phyloP scores from a whole-genome alignment of 2,329 filamentous ascomycete species.

The Graphium sp. region DNA sequence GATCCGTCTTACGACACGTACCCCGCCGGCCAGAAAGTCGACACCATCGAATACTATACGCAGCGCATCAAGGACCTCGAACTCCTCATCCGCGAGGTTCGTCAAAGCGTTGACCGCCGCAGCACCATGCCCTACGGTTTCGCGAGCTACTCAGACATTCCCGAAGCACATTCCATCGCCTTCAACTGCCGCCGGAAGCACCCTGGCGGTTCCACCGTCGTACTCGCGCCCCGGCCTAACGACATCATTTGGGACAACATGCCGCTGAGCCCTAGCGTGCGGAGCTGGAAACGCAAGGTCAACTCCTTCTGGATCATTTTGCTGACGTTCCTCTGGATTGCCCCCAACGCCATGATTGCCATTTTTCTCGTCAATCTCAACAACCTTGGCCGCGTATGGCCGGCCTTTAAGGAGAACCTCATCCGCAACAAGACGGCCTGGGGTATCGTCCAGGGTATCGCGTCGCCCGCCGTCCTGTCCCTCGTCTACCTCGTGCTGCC shows the following conservation, averaged over 20 bases:
- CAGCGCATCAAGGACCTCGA: slow-evolving; percentile 72
- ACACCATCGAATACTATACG: slow-evolving; percentile 88
- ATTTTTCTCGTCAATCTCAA: slow-evolving; percentile 78
- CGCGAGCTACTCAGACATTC: slow-evolving; percentile 78
- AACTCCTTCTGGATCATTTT: slow-evolving; percentile 74
- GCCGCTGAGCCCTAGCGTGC: slow-evolving; percentile 48
- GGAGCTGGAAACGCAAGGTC: slow-evolving; percentile 56
- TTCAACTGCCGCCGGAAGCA: slow-evolving; percentile 68
- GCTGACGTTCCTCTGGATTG: slow-evolving; percentile 74
- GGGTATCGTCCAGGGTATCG: slow-evolving; percentile 84
- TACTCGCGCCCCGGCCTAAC: slow-evolving; percentile 68
- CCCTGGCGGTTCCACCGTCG: slow-evolving; percentile 60
- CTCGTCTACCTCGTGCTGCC: slow-evolving; percentile 77
- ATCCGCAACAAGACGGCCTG: slow-evolving; percentile 47
- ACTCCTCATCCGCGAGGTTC: slow-evolving; percentile 66
- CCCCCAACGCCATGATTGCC: slow-evolving; percentile 84
- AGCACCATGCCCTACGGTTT: slow-evolving; percentile 88
- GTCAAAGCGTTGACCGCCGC: slow-evolving; percentile 67
- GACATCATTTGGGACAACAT: slow-evolving; percentile 97
- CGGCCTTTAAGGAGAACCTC: slow-evolving; percentile 52
- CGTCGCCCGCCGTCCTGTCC: slow-evolving; percentile 74
- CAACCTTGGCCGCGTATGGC: slow-evolving; percentile 71
- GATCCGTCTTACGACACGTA: slow-evolving; percentile 52
- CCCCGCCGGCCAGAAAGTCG: slow-evolving; percentile 58
- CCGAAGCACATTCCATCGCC: slow-evolving; percentile 75